Evolutionary conservation across 2,329 filamentous ascomycete species (phyloP).

Genomic region (Trichophyton rubrum): DNA sequence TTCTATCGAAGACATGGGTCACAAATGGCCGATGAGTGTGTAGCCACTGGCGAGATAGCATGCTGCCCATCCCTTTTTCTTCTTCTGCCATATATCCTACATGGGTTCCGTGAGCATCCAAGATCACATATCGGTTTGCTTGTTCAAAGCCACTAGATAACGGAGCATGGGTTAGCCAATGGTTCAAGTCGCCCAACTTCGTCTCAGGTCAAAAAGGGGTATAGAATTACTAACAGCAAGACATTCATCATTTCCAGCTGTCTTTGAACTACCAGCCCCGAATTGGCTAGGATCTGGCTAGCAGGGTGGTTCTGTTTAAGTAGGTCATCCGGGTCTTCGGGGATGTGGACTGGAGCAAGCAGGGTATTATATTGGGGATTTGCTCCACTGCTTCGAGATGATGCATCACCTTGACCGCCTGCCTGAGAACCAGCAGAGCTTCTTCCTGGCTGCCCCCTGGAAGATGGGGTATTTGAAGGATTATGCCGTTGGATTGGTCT

Average conservation of each 20-base stretch:
- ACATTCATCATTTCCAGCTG: constrained; percentile 56
- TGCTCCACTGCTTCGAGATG: constrained; percentile 30
- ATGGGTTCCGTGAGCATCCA: constrained; percentile 51
- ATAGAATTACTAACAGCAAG: constrained; percentile 34
- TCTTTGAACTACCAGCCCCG: constrained; percentile 49
- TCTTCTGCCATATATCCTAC: constrained; percentile 53
- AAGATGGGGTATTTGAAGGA: background rate
- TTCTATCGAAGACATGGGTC: constrained; percentile 51
- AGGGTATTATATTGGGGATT: constrained; percentile 40
- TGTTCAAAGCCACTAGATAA: constrained; percentile 48
- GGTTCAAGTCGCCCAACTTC: background rate
- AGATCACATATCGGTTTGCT: constrained; percentile 53
- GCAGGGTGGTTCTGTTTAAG: constrained; percentile 48
- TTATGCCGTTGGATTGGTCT: background rate
- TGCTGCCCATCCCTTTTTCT: constrained; percentile 46
- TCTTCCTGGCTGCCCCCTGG: background rate
- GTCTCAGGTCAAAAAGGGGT: background rate
- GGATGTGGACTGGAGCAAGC: constrained; percentile 48
- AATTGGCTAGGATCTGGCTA: constrained; percentile 46
- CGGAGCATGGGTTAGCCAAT: background rate
- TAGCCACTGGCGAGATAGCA: constrained; percentile 47
- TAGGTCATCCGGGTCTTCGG: constrained; percentile 47
- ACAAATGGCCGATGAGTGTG: constrained; percentile 52
- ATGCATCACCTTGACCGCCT: constrained; percentile 9
- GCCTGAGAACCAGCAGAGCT: background rate